Percentiles rank a stretch among this genome's conserved stretches.
These are phyloP conservation scores for Grigorovia humatica DNA, from an alignment of 805 yeast genomes.

Conservation along the genomic window DNA sequence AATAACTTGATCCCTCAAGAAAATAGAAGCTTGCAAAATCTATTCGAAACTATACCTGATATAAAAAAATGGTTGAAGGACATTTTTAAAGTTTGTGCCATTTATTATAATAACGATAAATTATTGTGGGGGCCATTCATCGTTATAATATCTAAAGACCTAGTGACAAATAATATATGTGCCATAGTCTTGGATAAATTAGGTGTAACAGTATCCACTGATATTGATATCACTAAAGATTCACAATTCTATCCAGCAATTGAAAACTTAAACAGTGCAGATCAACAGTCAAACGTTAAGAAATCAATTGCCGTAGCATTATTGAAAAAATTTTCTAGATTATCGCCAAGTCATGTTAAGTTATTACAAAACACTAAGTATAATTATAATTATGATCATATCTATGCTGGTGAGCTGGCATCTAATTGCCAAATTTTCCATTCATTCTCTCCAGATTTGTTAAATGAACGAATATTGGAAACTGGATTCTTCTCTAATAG, in stretches of 20 bases:
- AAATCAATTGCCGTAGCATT: conserved; percentile 67
- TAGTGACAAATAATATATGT: conserved; percentile 34
- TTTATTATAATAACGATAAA: conserved; percentile 20
- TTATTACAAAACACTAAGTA: conserved; percentile 9
- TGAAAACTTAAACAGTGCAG: conserved; percentile 45
- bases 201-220: conserved; percentile 53
- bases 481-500: conserved; percentile 48
- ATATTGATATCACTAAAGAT: conserved; percentile 44
- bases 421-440: conserved; percentile 48
- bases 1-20: neutral
- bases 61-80: conserved; percentile 13
- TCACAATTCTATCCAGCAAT: conserved; percentile 77
- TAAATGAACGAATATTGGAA: conserved; percentile 48
- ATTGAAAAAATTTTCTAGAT: conserved; percentile 53
- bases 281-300: conserved; percentile 49
- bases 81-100: conserved; percentile 15
- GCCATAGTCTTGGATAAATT: conserved; percentile 49
- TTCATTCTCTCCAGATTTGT: conserved; percentile 32
- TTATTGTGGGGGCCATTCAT: conserved; percentile 24
- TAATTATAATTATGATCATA: conserved; percentile 51
- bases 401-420: conserved; percentile 74
- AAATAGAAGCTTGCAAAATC: neutral
- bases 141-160: conserved; percentile 15
- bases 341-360: conserved; percentile 28
- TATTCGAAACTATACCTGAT: neutral